Base-by-base conservation (phyloP, 768 basidiomycete species). In the Trametopsis cervina region DNA sequence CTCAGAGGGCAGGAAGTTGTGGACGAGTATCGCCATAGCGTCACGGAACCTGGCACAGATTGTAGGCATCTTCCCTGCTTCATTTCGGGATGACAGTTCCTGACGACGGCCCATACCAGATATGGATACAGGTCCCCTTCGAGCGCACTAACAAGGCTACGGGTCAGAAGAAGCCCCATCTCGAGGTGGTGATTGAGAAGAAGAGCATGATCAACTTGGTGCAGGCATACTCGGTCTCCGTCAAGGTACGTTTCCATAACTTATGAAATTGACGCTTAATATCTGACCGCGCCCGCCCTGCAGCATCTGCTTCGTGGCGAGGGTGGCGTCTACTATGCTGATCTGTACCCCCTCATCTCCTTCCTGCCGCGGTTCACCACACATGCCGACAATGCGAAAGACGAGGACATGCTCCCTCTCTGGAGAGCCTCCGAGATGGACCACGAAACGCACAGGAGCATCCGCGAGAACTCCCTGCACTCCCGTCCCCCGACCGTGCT, bases 161-260 rank as follows among this genome's bases (percentile, higher is more conserved):
- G 23, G 60, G 59, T 27, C 59, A 57, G 41, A 59, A 55, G 40
- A 61, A 64, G 46, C 65, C 68, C 1, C 54, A 54, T 1, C 59
- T 78, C n/a, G 62, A 78, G 56, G 71, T 69, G 13, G 63, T 80
- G 9, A 75, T 86, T 44, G 85, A 87, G 69, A 89, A 87, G 64
- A 81, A 83, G 66, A 76, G 77, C 1, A 83, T 85, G 74, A 71
- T 88, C 49, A 85, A 85, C 57, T 60, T 88, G 42, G 78, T 85
- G 17, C 80, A 83, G 71, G 83, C 81, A 0, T 85, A 77, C 57
- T 70, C 81, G 1, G 80, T 85, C 3, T 66, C 83, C 3, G 74
- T 84, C 44, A 85, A 87, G 71, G 80, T 79, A 22, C 18, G 12
- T 11, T 24, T n/a, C 21, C 18, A 33, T 25, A 7, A 5, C 12